phyloP scores from a whole-genome alignment of 768 basidiomycete genomes.

The Lactarius indigo region DNA sequence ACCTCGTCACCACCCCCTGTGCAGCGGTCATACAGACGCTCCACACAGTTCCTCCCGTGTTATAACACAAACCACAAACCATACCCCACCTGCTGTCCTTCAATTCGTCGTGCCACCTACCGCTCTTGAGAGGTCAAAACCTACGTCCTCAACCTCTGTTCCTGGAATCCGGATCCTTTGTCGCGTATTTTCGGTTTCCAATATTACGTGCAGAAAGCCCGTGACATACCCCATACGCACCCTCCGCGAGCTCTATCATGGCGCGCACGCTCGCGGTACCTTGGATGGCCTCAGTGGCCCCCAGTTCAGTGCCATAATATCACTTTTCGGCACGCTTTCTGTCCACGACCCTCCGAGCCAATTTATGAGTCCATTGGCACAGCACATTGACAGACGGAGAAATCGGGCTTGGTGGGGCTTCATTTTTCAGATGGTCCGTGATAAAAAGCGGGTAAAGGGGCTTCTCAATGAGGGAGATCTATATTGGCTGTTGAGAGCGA shows the following conservation, averaged over 20 bases:
- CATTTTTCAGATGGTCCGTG: conserved; percentile 41
- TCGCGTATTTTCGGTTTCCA: conserved; percentile 19
- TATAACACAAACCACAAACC: neutral
- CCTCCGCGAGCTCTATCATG: conserved; percentile 17
- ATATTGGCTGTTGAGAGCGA: conserved; percentile 59
- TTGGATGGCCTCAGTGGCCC: conserved; percentile 15
- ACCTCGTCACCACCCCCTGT: too few relatives aligned
- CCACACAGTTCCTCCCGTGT: neutral
- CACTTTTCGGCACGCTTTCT: conserved; percentile 24
- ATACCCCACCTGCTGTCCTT: neutral
- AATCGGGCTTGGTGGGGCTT: conserved; percentile 47
- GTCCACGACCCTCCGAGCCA: conserved; percentile 1
- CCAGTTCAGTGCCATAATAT: conserved; percentile 22
- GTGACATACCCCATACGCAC: conserved; percentile 8
- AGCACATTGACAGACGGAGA: conserved; percentile 28
- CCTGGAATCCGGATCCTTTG: conserved; percentile 20
- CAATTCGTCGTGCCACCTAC: neutral
- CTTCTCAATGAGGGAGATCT: conserved; percentile 42
- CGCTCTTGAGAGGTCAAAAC: neutral
- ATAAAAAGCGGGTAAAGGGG: conserved; percentile 41
- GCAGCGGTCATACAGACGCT: neutral
- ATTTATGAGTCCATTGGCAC: conserved; percentile 28
- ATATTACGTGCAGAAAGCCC: conserved; percentile 12
- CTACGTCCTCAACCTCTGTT: neutral
- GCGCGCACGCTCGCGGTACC: conserved; percentile 7